Base-by-base conservation (phyloP, 2,329 filamentous ascomycete genomes). In the Sporothrix curviconia region DNA sequence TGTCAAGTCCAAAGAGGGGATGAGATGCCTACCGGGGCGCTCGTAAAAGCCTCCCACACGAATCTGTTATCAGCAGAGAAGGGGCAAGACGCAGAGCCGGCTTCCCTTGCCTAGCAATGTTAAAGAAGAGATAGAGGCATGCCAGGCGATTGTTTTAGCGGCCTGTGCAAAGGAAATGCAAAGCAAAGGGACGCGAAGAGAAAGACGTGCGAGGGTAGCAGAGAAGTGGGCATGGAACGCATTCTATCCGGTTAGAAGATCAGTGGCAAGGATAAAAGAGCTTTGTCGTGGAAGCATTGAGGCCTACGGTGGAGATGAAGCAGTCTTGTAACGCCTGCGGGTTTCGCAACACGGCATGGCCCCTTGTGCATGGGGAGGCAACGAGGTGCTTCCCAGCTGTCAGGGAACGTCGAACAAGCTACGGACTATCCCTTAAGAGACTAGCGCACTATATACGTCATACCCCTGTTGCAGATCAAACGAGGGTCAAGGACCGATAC, bases 281-380 rank as follows among this genome's bases (percentile, higher is more conserved):
- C 22, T 12, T 39, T 32, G 25, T 9, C 14, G 55, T 51, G 42
- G 37, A 61, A 61, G 67, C 65, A 68, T 69, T 65, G 68, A 65
- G 60, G 61, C n/a, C 61, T 59, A 50, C 62, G 63, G 56, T 66
- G 67, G 61, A 63, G 63, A 64, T 71, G 69, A 71, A 64, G 69
- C 70, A 71, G 49, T 63, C 59, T 61, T 71, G 68, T 63, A 64
- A 72, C 70, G 66, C 53, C 56, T 64, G 62, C 59, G 56, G 55
- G 69, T 71, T 71, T 71, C 69, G 68, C 56, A 49, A 51, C n/a
- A 4, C 28, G 39, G 22, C 15, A 9, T 22, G 22, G 49, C 34
- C 59, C 59, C 58, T 51, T 55, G 53, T 30, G 11, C 50, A 28
- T 42, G 44, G 50, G 52, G 42, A 44, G 30, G 54, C 28, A 40